These are phyloP conservation scores for Vanilla planifolia DNA, from an alignment of 106 monocot genomes.

Conservation along the genomic window DNA sequence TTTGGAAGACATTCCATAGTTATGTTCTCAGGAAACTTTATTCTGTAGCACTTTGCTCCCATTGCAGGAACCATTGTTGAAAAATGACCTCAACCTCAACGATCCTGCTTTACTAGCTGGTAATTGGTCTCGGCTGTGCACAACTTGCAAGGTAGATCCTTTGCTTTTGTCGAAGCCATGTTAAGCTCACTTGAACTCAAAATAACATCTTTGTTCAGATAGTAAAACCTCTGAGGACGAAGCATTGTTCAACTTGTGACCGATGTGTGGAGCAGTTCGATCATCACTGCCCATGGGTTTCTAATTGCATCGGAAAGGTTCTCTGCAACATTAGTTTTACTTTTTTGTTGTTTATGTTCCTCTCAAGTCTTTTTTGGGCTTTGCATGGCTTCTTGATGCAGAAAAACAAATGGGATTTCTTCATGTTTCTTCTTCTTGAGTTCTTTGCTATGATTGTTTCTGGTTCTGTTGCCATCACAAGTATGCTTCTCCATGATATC, in stretches of 20 bases:
- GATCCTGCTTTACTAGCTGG: slow-evolving; percentile 79
- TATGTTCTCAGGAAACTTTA: not conserved
- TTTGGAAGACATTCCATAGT: not conserved
- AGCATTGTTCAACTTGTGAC: slow-evolving; percentile 96
- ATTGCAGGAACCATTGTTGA: slow-evolving; percentile 83
- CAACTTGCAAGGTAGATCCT: slow-evolving; percentile 82
- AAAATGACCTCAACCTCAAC: slow-evolving; percentile 55
- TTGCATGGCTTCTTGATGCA: slow-evolving; percentile 43
- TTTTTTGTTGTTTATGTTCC: too few relatives aligned
- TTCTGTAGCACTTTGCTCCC: not conserved
- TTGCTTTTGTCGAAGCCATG: not conserved
- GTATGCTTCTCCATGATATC: slow-evolving; percentile 23
- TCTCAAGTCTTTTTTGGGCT: too few relatives aligned
- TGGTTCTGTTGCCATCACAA: slow-evolving; percentile 58
- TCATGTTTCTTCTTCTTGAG: slow-evolving; percentile 89
- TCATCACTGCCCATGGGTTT: slow-evolving; percentile 99
- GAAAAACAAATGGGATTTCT: slow-evolving; percentile 99
- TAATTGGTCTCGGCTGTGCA: slow-evolving; percentile 94
- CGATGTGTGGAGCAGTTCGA: slow-evolving; percentile 99
- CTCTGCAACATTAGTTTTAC: not conserved
- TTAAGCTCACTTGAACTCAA: not conserved
- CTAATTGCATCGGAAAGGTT: slow-evolving; percentile 99
- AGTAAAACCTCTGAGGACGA: slow-evolving; percentile 89
- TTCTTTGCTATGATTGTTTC: slow-evolving; percentile 87
- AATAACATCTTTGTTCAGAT: slow-evolving; percentile 40